Evolutionary conservation across 2,329 filamentous ascomycete species (phyloP), one percentile per base, ranked within the genome.

Genomic region (Arthroderma sp.): DNA sequence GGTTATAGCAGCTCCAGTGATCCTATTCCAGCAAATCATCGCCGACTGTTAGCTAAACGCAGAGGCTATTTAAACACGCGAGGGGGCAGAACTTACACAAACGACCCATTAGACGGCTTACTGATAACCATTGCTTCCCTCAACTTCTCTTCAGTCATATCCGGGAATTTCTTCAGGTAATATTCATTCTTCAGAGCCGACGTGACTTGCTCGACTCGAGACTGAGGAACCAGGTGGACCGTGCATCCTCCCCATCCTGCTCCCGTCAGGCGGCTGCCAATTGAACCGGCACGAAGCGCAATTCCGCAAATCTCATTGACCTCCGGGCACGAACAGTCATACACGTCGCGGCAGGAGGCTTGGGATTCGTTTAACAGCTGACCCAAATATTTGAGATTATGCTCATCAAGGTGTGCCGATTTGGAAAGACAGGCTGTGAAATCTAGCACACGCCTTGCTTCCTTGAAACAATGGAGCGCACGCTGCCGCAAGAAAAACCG

Each of bases 171-270:
- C 68, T 81, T 83, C 45, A 74, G 68, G 63, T 93, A 96, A 62
- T 96, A 98, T 59, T 87, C 79, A 50, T 74, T 74, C 55, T 83
- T 77, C 74, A 91, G 79, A 4, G 85, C 85, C 56, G 76, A 72
- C 61, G 77, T 85, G 22, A 98, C 84, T 28, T 70, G 76, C 4
- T 81, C 79, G 0, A 95, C 83, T 64, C 83, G 89, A 56, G 86
- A 76, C 47, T 79, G 83, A 0, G 89, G 83, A 43, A 96, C 83
- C 46, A 98, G 74, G 67, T 98, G 91, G 47, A 98, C 89, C 49
- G 79, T 91, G 67, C 91, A 96, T 2, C 91, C 91, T 49, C 91
- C 91, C 91, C 91, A 98, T 3, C 91, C 91, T 0, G 91, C 91
- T 34, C 91, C 91, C 0, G 89, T 96, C 54, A 95, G 67, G 28